Evolutionary conservation across 2,329 filamentous ascomycete genomes (phyloP).

Genomic region (Ascochyta viciae-villosae): DNA sequence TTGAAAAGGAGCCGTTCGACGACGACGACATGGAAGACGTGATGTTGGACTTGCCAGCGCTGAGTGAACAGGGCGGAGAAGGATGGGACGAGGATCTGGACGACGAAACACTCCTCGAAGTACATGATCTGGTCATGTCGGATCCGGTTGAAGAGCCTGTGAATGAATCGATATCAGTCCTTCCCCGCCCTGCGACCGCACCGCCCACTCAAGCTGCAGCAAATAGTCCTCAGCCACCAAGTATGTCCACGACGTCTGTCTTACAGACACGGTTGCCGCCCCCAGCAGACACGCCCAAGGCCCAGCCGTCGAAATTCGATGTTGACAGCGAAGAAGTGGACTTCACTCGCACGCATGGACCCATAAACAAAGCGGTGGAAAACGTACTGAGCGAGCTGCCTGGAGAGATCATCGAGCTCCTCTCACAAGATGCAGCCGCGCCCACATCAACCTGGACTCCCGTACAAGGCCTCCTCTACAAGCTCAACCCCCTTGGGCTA

Average conservation of each 20-base stretch:
- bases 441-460: conserved; percentile 35
- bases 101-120: conserved; percentile 41
- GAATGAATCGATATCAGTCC: not conserved
- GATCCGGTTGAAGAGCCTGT: conserved; percentile 29
- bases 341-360: conserved; percentile 41
- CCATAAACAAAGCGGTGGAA: conserved; percentile 39
- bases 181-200: conserved; percentile 6
- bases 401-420: conserved; percentile 38
- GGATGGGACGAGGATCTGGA: conserved; percentile 43
- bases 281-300: not conserved
- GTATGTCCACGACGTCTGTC: not conserved
- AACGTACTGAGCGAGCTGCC: conserved; percentile 33
- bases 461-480: conserved; percentile 35
- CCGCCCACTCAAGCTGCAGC: conserved; percentile 2
- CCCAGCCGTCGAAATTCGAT: not conserved
- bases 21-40: conserved; percentile 27
- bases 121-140: conserved; percentile 36
- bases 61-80: conserved; percentile 16
- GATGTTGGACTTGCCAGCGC: conserved; percentile 21
- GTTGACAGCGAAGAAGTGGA: not conserved
- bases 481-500: conserved; percentile 40
- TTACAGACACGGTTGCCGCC: not conserved
- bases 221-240: not conserved
- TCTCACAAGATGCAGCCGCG: conserved; percentile 40
- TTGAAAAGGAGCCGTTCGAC: conserved; percentile 45